Evolutionary conservation across 31 red algal species (phyloP).

Genomic region (Odonthalia washingtoniensis): DNA sequence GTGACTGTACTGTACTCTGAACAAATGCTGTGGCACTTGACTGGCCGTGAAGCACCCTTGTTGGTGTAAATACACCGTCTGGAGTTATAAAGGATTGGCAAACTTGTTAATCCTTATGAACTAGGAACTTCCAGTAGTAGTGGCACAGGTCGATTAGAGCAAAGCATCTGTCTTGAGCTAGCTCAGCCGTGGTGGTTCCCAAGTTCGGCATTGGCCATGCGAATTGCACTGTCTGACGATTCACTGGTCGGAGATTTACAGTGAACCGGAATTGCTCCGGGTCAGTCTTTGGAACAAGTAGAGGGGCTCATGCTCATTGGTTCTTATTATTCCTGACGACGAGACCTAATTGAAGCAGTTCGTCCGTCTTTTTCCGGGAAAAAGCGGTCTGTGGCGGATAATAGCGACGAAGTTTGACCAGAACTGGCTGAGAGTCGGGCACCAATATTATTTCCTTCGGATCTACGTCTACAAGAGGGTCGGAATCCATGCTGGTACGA

Average conservation of each 20-base stretch:
- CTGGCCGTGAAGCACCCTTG: slow-evolving; percentile 4
- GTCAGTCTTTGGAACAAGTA: neutral
- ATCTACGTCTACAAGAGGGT: slow-evolving; percentile 13
- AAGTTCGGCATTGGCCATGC: slow-evolving; percentile 36
- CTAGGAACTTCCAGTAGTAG: slow-evolving; percentile 27
- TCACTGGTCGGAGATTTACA: slow-evolving; percentile 22
- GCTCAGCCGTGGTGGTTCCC: slow-evolving; percentile 3
- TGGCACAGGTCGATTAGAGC: slow-evolving; percentile 30
- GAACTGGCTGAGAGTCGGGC: neutral
- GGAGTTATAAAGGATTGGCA: neutral
- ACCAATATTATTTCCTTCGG: neutral
- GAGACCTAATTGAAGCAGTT: neutral
- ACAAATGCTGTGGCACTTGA: neutral
- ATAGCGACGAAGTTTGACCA: neutral
- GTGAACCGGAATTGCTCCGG: slow-evolving; percentile 6
- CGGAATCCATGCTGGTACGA: neutral
- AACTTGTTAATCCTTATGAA: slow-evolving; percentile 24
- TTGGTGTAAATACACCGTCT: slow-evolving; percentile 14
- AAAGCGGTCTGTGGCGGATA: neutral
- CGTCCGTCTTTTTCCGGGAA: neutral
- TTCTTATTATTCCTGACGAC: neutral
- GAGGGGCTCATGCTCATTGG: neutral
- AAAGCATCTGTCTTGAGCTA: slow-evolving; percentile 23
- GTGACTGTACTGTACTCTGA: neutral
- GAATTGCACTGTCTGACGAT: neutral